Evolutionary conservation across 331 rosid species (phyloP).

Genomic region (Spiraea crenata): DNA sequence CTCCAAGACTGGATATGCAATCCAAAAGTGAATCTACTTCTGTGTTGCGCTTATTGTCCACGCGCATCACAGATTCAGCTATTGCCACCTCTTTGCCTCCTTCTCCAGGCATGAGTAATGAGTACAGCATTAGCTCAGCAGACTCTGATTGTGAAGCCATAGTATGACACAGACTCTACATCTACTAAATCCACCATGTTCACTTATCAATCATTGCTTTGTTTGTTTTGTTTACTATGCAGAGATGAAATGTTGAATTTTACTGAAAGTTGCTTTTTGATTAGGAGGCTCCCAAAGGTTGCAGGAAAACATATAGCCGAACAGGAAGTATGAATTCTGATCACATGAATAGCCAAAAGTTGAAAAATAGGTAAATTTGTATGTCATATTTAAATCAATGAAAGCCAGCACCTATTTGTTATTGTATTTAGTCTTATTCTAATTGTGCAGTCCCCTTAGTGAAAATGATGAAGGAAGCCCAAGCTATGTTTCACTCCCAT

Average conservation of each 20-base stretch:
- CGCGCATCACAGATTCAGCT: slow-evolving; percentile 35
- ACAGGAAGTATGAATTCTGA: slow-evolving; percentile 39
- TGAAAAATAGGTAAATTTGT: slow-evolving; percentile 52
- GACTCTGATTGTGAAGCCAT: slow-evolving; percentile 59
- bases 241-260: slow-evolving; percentile 16
- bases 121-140: slow-evolving; percentile 48
- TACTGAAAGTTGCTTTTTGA: slow-evolving; percentile 29
- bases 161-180: slow-evolving; percentile 39
- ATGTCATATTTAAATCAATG: background rate
- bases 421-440: slow-evolving; percentile 26
- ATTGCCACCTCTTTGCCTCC: slow-evolving; percentile 45
- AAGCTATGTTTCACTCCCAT: slow-evolving; percentile 40
- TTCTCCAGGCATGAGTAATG: slow-evolving; percentile 51
- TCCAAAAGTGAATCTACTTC: slow-evolving; percentile 39
- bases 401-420: background rate
- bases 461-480: slow-evolving; percentile 66
- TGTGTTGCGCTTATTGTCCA: slow-evolving; percentile 52
- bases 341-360: slow-evolving; percentile 33
- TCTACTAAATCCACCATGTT: background rate
- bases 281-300: slow-evolving; percentile 42
- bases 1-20: slow-evolving; percentile 31
- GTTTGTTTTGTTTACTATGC: slow-evolving; percentile 7
- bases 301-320: slow-evolving; percentile 34
- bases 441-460: slow-evolving; percentile 45
- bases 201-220: background rate